A percentile compares a stretch with the other conserved stretches of the same genome.
Evolutionary conservation across 2,329 filamentous ascomycete species (phyloP).

Genomic region (Aspergillus sp.): DNA sequence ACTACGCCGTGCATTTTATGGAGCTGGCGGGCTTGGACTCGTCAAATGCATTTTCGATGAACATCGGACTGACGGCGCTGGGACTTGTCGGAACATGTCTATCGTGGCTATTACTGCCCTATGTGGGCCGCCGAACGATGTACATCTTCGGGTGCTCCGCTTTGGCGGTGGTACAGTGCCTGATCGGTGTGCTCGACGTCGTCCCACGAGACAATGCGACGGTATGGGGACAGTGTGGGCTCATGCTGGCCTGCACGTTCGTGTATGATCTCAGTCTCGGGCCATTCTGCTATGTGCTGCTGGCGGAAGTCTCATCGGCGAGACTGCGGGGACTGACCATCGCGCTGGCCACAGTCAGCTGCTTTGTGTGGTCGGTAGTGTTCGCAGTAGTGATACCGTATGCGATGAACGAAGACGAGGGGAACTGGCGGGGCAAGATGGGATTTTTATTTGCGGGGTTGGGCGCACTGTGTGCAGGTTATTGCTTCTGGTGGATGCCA

Average conservation of each 20-base stretch:
- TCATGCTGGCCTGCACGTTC: constrained; percentile 43
- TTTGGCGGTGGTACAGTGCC: constrained; percentile 37
- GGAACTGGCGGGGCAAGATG: constrained; percentile 33
- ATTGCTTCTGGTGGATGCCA: constrained; percentile 35
- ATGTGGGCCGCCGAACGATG: constrained; percentile 43
- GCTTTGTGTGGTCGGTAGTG: constrained; percentile 31
- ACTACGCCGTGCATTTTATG: constrained; percentile 38
- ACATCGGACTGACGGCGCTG: constrained; percentile 45
- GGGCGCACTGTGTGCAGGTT: constrained; percentile 27
- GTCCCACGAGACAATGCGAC: constrained; percentile 33
- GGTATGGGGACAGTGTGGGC: constrained; percentile 45
- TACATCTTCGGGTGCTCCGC: constrained; percentile 42
- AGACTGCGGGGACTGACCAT: constrained; percentile 57
- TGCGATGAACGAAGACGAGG: constrained; percentile 35
- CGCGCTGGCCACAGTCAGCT: constrained; percentile 26
- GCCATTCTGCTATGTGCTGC: constrained; percentile 55
- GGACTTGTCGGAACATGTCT: constrained; percentile 46
- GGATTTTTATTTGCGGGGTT: constrained; percentile 36
- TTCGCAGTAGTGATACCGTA: constrained; percentile 38
- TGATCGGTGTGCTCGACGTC: constrained; percentile 44
- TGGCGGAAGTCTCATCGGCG: constrained; percentile 56
- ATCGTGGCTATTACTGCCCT: constrained; percentile 44
- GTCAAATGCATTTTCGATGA: constrained; percentile 34
- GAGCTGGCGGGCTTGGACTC: constrained; percentile 34
- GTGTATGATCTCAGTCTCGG: constrained; percentile 57